phyloP scores from a whole-genome alignment of 306 rosid genomes.

The Cicer judaicum region DNA sequence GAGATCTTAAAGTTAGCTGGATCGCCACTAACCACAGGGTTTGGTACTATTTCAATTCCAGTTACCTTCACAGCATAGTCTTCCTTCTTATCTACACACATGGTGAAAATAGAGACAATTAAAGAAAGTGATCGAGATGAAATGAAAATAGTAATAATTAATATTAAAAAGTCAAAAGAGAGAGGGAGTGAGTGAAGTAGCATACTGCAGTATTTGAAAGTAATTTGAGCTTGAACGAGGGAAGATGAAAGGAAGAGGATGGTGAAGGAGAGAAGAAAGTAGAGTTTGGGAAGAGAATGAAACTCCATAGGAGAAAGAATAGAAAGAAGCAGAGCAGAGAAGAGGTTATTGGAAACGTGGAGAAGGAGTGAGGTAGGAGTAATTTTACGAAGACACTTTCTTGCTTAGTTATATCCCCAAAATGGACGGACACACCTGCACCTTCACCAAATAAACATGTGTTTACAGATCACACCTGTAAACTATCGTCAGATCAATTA shows the following conservation, averaged over 20 bases:
- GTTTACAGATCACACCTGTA: too few species aligned
- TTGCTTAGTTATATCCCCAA: neutral
- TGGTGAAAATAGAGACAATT: neutral
- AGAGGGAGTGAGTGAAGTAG: conserved; percentile 6
- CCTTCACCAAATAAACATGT: too few species aligned
- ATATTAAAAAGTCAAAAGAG: neutral
- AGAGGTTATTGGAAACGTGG: neutral
- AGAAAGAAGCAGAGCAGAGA: neutral
- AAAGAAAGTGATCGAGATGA: neutral
- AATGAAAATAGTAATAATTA: neutral
- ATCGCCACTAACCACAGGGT: conserved; percentile 71
- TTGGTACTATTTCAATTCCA: conserved; percentile 62
- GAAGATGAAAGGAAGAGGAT: conserved; percentile 46
- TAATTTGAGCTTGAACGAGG: conserved; percentile 53
- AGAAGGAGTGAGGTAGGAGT: neutral
- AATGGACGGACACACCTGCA: too few species aligned
- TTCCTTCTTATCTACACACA: conserved; percentile 59
- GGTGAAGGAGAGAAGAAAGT: conserved; percentile 51
- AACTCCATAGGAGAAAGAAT: conserved; percentile 45
- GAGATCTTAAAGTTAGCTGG: conserved; percentile 77
- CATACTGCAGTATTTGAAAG: conserved; percentile 72
- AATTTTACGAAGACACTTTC: neutral
- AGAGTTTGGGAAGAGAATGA: conserved; percentile 44
- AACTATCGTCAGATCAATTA: too few species aligned
- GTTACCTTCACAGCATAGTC: conserved; percentile 73